Conservation (phyloP, 1,284 basidiomycete genomes). For the Sporisorium scitamineum region DNA sequence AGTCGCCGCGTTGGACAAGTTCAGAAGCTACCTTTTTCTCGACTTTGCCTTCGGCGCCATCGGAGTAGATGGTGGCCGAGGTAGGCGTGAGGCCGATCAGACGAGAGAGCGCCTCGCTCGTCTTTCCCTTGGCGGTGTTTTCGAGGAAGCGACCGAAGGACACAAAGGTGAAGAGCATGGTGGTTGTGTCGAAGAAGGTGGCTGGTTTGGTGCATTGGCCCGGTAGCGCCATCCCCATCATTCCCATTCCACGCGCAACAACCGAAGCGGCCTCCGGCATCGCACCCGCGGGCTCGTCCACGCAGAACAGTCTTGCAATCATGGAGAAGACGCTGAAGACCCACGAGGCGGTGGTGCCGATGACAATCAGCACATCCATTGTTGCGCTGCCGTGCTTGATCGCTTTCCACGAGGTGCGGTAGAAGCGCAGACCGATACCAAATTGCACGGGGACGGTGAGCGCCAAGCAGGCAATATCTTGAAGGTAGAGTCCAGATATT, state of each 20-base stretch:
- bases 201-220: slow-evolving; percentile 79
- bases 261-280: slow-evolving; percentile 6
- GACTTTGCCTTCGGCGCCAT: slow-evolving; percentile 73
- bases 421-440: slow-evolving; percentile 89
- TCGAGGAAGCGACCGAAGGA: slow-evolving; percentile 95
- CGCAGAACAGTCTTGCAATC: slow-evolving; percentile 62
- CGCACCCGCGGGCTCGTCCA: slow-evolving; percentile 15
- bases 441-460: slow-evolving; percentile 94
- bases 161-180: slow-evolving; percentile 98
- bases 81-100: slow-evolving; percentile 94
- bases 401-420: slow-evolving; percentile 88
- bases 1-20: slow-evolving; percentile 92
- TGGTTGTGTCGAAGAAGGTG: slow-evolving; percentile 98
- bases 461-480: slow-evolving; percentile 83
- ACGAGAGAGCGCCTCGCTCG: slow-evolving; percentile 93
- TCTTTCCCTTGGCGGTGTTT: slow-evolving; percentile 96
- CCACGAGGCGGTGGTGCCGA: slow-evolving; percentile 95
- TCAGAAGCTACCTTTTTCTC: slow-evolving; percentile 94
- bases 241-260: slow-evolving; percentile 20
- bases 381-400: slow-evolving; percentile 89
- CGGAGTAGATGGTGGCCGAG: slow-evolving; percentile 92
- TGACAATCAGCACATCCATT: slow-evolving; percentile 89
- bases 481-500: slow-evolving; percentile 76
- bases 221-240: slow-evolving; percentile 19
- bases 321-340: slow-evolving; percentile 85